These are phyloP conservation scores for Oryza glaberrima DNA, from an alignment of 176 grass and related monocot species.

Conservation along the genomic window DNA sequence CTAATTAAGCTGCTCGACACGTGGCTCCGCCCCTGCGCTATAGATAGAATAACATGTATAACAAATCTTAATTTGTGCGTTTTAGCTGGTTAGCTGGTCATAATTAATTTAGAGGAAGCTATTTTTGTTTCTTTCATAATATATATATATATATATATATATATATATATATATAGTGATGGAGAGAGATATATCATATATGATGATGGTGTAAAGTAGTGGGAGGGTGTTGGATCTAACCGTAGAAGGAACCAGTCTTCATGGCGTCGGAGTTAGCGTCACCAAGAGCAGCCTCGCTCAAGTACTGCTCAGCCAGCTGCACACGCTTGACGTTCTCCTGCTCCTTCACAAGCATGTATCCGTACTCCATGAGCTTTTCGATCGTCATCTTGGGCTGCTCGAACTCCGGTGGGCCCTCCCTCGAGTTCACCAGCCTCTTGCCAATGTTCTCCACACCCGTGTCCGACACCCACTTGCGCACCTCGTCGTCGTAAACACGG, in stretches of 20 bases:
- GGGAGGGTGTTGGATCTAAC: conserved; percentile 41
- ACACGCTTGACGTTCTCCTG: conserved; percentile 92
- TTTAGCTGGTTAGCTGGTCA: no score
- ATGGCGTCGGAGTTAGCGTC: conserved; percentile 71
- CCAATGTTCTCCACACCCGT: conserved; percentile 60
- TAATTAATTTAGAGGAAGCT: no score
- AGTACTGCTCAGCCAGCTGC: conserved; percentile 87
- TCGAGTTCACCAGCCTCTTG: conserved; percentile 75
- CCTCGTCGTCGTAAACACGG: conserved; percentile 87
- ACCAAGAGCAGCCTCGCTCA: conserved; percentile 78
- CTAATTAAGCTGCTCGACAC: no score
- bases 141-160: no score
- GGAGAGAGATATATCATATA: neutral
- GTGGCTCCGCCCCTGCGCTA: no score
- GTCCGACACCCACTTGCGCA: conserved; percentile 59
- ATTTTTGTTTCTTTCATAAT: no score
- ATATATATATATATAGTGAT: no score
- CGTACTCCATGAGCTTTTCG: conserved; percentile 74
- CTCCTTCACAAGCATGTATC: conserved; percentile 66
- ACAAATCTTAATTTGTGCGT: no score
- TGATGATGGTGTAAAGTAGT: conserved; percentile 6
- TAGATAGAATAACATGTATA: no score
- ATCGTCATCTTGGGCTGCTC: conserved; percentile 79
- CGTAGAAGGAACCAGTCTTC: conserved; percentile 67
- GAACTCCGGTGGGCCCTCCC: conserved; percentile 68